Evolutionary conservation across 2,329 filamentous ascomycete species (phyloP), one percentile per base, ranked within the genome.

Genomic region (Sphaerulina populicola): DNA sequence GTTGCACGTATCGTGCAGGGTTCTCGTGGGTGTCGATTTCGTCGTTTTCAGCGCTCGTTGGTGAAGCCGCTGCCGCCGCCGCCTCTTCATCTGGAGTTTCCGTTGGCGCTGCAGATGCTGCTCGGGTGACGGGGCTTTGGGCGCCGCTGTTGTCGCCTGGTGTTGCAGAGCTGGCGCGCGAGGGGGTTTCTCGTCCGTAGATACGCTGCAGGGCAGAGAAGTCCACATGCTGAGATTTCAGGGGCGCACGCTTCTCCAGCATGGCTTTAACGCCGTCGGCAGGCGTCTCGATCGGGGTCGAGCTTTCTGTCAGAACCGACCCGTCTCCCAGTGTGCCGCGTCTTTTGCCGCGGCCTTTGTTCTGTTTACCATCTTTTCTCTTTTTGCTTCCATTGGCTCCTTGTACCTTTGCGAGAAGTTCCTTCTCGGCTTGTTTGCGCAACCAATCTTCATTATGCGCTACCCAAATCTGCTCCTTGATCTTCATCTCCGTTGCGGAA

Each of bases 401-500:
- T n/a, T 74, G 74, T 14, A 81, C 68, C 33, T 89, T 87, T 53
- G 82, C 79, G 36, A 85, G 80, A 51, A 94, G 84, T 6, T 85
- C 77, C 68, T 93, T 94, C 54, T 86, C 82, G 64, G 96, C 89
- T 64, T 94, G 85, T 44, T 82, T 79, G 7, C 91, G 86, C 36
- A 98, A 76, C 79, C 90, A 98, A 59, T 94, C 88, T 66, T 93
- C 89, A 69, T 98, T 97, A 65, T 90, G 83, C 53, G 91, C 90
- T 39, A 94, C 82, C 93, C 93, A 98, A 47, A 97, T 86, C 53
- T 82, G 81, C 68, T 96, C 90, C 68, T 96, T 97, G 64, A 89
- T 80, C 31, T 79, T 79, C 2, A 83, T 80, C 70, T 97, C 90
- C 2, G 81, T 79, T 1, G 83, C 78, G 0, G 77, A 79, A 4